Conservation (phyloP, 2,329 filamentous ascomycete species). For the Cordyceps javanica region DNA sequence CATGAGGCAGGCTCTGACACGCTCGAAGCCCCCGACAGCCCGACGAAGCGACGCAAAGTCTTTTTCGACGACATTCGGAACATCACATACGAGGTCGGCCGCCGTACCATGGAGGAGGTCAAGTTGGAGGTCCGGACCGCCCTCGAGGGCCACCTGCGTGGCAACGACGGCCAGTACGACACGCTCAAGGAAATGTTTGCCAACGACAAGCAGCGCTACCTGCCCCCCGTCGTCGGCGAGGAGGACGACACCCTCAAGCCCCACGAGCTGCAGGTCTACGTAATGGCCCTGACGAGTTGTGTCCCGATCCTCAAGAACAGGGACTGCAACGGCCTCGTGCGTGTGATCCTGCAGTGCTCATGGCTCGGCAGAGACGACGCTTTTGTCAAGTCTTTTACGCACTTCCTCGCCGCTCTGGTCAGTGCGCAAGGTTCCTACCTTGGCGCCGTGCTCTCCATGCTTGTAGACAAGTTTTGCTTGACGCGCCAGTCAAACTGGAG, state of each 20-base stretch:
- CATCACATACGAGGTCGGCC: constrained; percentile 48
- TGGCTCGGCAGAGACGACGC: constrained; percentile 60
- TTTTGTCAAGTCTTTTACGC: constrained; percentile 61
- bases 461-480: constrained; percentile 70
- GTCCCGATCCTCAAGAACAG: constrained; percentile 53
- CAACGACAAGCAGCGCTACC: constrained; percentile 39
- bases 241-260: constrained; percentile 45
- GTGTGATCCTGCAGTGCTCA: constrained; percentile 51
- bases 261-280: constrained; percentile 53
- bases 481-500: constrained; percentile 39
- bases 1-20: constrained; percentile 37
- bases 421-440: constrained; percentile 80
- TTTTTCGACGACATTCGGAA: constrained; percentile 54
- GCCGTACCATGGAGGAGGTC: constrained; percentile 47
- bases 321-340: constrained; percentile 53
- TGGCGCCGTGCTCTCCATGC: constrained; percentile 66
- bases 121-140: constrained; percentile 50
- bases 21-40: constrained; percentile 34
- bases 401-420: constrained; percentile 65
- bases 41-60: constrained; percentile 50
- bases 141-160: constrained; percentile 49
- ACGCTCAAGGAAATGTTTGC: constrained; percentile 54
- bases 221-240: constrained; percentile 33
- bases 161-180: constrained; percentile 55
- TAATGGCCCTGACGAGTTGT: constrained; percentile 57